These are phyloP conservation scores for Capillidium rhysosporum DNA, from an alignment of 371 early-diverging fungal species.

Conservation along the genomic window DNA sequence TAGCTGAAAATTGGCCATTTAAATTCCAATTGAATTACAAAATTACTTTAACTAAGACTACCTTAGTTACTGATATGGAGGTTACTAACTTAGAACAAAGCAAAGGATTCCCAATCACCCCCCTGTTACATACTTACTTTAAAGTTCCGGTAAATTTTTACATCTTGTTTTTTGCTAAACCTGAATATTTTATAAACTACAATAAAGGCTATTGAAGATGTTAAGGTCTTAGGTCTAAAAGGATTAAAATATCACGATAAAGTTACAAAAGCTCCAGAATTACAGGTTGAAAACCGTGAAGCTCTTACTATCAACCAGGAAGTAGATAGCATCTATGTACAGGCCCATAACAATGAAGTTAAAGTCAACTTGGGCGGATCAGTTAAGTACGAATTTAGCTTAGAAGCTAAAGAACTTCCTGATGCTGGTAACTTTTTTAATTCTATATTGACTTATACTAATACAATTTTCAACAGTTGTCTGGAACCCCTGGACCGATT, in stretches of 20 bases:
- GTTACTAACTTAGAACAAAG: slow-evolving; percentile 47
- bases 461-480: slow-evolving; percentile 45
- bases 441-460: not conserved
- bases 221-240: slow-evolving; percentile 36
- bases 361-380: slow-evolving; percentile 24
- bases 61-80: slow-evolving; percentile 38
- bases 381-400: slow-evolving; percentile 14
- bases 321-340: slow-evolving; percentile 53
- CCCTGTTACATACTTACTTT: slow-evolving; percentile 84
- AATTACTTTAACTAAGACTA: slow-evolving; percentile 45
- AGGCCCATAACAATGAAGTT: slow-evolving; percentile 23
- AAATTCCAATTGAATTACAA: slow-evolving; percentile 60
- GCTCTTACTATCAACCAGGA: slow-evolving; percentile 32
- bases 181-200: not conserved
- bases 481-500: slow-evolving; percentile 93
- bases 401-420: slow-evolving; percentile 35
- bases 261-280: slow-evolving; percentile 18
- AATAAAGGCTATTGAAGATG: slow-evolving; percentile 29
- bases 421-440: slow-evolving; percentile 33
- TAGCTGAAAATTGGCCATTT: slow-evolving; percentile 37
- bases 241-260: slow-evolving; percentile 50
- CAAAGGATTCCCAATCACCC: slow-evolving; percentile 53
- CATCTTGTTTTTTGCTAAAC: not conserved
- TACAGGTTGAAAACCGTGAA: slow-evolving; percentile 11
- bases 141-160: slow-evolving; percentile 29